These are phyloP conservation scores for Suhomyces bribrorum DNA, from an alignment of 1,139 yeast genomes.

Conservation along the genomic window DNA sequence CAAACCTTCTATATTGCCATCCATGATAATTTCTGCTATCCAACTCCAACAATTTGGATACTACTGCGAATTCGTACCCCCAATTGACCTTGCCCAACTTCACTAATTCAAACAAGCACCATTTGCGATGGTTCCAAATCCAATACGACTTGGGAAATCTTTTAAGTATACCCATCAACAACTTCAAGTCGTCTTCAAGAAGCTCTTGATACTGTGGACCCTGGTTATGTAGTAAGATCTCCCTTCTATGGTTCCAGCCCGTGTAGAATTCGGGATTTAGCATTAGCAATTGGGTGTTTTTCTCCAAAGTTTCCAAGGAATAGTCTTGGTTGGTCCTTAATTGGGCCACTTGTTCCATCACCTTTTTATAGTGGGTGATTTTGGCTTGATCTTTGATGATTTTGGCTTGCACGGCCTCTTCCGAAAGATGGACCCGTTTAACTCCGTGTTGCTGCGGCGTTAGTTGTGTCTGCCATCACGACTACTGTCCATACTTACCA, in stretches of 20 bases:
- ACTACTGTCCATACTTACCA: slow-evolving; percentile 3
- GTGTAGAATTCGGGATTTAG: slow-evolving; percentile 88
- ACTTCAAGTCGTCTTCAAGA: slow-evolving; percentile 60
- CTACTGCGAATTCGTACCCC: slow-evolving; percentile 67
- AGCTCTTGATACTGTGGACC: slow-evolving; percentile 21
- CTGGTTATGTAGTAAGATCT: slow-evolving; percentile 45
- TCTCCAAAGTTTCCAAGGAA: slow-evolving; percentile 46
- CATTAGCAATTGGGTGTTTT: slow-evolving; percentile 52
- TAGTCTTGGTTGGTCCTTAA: slow-evolving; percentile 34
- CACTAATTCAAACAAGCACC: slow-evolving; percentile 69
- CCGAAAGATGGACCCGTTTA: slow-evolving; percentile 57
- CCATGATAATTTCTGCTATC: slow-evolving; percentile 92
- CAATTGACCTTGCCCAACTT: slow-evolving; percentile 52
- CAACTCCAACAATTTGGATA: slow-evolving; percentile 62
- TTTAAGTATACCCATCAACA: slow-evolving; percentile 60
- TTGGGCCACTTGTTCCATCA: slow-evolving; percentile 46
- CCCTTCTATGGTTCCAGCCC: slow-evolving; percentile 87
- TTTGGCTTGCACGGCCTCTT: slow-evolving; percentile 58
- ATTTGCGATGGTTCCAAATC: slow-evolving; percentile 92
- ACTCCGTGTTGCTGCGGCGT: slow-evolving; percentile 65
- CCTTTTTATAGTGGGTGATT: slow-evolving; percentile 54
- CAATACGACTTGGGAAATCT: slow-evolving; percentile 87
- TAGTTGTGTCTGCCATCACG: slow-evolving; percentile 7
- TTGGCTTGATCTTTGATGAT: slow-evolving; percentile 52
- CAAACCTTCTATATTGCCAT: slow-evolving; percentile 88